Base-by-base conservation (phyloP, 208 protist genomes). In the Phytomonas serpens region DNA sequence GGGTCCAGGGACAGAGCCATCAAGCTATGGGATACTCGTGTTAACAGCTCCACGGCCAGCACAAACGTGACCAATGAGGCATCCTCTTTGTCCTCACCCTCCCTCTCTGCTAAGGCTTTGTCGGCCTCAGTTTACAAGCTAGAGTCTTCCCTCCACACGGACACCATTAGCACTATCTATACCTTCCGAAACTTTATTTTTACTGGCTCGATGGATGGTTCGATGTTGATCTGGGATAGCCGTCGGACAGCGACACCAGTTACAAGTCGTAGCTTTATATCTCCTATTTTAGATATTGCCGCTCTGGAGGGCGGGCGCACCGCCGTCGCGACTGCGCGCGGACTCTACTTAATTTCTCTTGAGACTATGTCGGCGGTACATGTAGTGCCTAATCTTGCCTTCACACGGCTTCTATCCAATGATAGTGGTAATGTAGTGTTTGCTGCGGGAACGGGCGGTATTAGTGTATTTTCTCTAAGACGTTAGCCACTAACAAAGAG, bases 11-110 rank as follows among this genome's bases (percentile, higher is more conserved):
- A 91, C 40, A 63, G 67, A 29, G 79, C 84, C 16, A 81, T 96
- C 19, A 90, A 91, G 72, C 71, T 93, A 38, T 96, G 88, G 88
- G 91, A 96, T 69, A 78, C 70, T 16, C 86, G 91, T 40, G 66
- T 67, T 52, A 16, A 57, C 64, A 61, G 23, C 65, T 31, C 72
- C 5, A 38, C 38, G 40, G 62, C 47, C 27, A 47, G 57, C 4
- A 61, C 69, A 42, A n/a, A 61, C 64, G 67, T 34, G 13, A n/a
- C 40, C 7, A 61, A 31, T 32, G 64, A 32, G 5, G 51, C 64
- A 30, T 36, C 62, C 1, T 14, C 32, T 69, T 67, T 67, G 73
- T 77, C 14, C 68, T 66, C 40, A 77, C 68, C 74, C 74, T 73
- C 16, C 73, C 79, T 7, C 62, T 75, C 38, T 80, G 69, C 64